Percentiles rank a stretch among this genome's conserved stretches.
Evolutionary conservation across 768 basidiomycete species (phyloP).

Genomic region (Termitomyces sp.): DNA sequence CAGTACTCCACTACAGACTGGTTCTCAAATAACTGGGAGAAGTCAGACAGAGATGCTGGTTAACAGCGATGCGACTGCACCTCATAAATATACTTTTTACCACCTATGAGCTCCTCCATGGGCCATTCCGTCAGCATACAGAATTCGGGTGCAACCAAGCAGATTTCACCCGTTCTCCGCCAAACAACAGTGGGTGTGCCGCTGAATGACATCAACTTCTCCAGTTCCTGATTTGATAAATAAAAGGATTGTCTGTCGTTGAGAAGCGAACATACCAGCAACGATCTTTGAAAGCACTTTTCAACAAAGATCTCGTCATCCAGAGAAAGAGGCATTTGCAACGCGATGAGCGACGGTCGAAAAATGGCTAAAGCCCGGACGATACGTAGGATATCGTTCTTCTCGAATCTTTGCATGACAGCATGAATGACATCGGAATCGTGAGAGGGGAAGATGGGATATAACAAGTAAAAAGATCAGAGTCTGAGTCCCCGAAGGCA

Average conservation of each 20-base stretch:
- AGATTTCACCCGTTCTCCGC: conserved; percentile 97
- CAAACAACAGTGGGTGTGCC: conserved; percentile 97
- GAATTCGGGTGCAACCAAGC: conserved; percentile 94
- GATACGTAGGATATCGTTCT: conserved; percentile 91
- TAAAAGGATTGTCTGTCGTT: conserved; percentile 10
- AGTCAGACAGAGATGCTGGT: conserved; percentile 5
- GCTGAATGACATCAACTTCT: conserved; percentile 94
- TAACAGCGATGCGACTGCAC: conserved; percentile 22
- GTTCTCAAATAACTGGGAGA: conserved; percentile 80
- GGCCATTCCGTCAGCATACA: conserved; percentile 91
- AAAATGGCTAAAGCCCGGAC: conserved; percentile 93
- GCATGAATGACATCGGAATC: conserved; percentile 11
- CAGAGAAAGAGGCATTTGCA: conserved; percentile 95
- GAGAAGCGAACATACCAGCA: conserved; percentile 54
- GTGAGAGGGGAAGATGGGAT: conserved; percentile 13
- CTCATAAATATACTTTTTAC: conserved; percentile 64
- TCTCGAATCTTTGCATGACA: conserved; percentile 71
- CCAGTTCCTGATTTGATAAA: conserved; percentile 65
- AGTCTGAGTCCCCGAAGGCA: conserved; percentile 36
- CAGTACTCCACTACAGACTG: conserved; percentile 93
- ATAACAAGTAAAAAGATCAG: conserved; percentile 26
- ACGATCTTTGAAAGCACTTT: conserved; percentile 89
- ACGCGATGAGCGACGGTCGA: conserved; percentile 92
- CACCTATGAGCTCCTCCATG: conserved; percentile 69
- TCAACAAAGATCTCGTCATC: conserved; percentile 98